Evolutionary conservation across 2,329 filamentous ascomycete species (phyloP).

Genomic region (Beauveria australis): DNA sequence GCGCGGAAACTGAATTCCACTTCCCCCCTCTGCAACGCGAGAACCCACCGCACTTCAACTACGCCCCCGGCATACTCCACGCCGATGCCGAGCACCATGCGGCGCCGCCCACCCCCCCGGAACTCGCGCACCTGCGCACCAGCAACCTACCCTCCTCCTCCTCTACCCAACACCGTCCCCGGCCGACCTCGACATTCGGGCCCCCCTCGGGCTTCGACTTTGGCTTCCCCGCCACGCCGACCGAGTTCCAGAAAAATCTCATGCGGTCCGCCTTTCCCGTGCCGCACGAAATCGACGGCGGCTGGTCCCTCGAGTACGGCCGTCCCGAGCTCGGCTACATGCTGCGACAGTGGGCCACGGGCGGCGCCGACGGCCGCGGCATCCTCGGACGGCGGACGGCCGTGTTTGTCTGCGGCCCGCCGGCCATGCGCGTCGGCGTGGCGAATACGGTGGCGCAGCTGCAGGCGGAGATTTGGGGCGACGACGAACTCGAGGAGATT

Average conservation of each 20-base stretch:
- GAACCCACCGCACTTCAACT: slow-evolving; percentile 51
- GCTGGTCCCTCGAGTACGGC: slow-evolving; percentile 89
- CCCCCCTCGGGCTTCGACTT: slow-evolving; percentile 62
- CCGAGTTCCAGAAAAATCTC: slow-evolving; percentile 78
- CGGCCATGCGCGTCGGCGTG: slow-evolving; percentile 79
- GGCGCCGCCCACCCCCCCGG: slow-evolving; percentile 33
- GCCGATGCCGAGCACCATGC: slow-evolving; percentile 13
- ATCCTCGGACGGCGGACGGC: slow-evolving; percentile 74
- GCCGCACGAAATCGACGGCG: slow-evolving; percentile 60
- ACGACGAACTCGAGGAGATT: slow-evolving; percentile 75
- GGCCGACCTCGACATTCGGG: slow-evolving; percentile 49
- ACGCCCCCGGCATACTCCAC: slow-evolving; percentile 40
- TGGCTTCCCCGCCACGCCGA: slow-evolving; percentile 76
- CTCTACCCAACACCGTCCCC: slow-evolving; percentile 15
- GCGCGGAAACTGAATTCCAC: slow-evolving; percentile 39
- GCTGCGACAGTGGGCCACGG: slow-evolving; percentile 71
- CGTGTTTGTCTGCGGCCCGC: slow-evolving; percentile 88
- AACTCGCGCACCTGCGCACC: slow-evolving; percentile 50
- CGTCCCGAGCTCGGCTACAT: slow-evolving; percentile 82
- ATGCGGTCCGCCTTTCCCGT: slow-evolving; percentile 84
- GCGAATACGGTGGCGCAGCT: slow-evolving; percentile 75
- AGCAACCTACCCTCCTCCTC: slow-evolving; percentile 26
- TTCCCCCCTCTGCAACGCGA: slow-evolving; percentile 46
- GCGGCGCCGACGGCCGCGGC: slow-evolving; percentile 55
- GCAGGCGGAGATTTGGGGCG: slow-evolving; percentile 76